Percentiles rank a stretch among this genome's conserved stretches.
Evolutionary conservation across 345 rosid genomes (phyloP).

Genomic region (Eucalyptus paniculata): DNA sequence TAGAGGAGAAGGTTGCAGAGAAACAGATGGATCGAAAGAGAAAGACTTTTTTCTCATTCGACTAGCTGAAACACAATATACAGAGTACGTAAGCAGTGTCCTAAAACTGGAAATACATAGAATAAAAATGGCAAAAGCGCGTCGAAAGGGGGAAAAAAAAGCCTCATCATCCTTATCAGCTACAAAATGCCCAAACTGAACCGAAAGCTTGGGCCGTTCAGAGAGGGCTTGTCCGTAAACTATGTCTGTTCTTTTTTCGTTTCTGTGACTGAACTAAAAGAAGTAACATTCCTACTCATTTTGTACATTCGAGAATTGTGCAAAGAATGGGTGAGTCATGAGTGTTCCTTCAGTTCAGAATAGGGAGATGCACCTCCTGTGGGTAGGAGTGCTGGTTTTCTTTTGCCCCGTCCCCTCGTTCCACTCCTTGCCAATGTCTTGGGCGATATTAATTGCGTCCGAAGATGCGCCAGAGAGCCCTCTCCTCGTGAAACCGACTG

Average conservation of each 20-base stretch:
- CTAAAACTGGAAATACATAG: background rate
- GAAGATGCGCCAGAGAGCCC: conserved; percentile 79
- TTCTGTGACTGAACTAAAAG: background rate
- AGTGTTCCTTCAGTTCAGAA: conserved; percentile 10
- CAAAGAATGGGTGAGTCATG: background rate
- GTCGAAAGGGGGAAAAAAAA: background rate
- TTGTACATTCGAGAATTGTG: background rate
- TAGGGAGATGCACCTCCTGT: conserved; percentile 79
- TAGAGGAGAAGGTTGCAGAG: background rate
- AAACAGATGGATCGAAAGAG: background rate
- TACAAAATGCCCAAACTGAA: background rate
- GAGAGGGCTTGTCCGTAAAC: background rate
- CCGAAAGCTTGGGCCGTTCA: background rate
- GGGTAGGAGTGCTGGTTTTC: conserved; percentile 47
- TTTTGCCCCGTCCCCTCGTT: conserved; percentile 68
- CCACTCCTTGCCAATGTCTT: conserved; percentile 59
- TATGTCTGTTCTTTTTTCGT: background rate
- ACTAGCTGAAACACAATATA: background rate
- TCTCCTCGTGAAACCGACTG: conserved; percentile 90
- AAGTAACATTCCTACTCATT: background rate
- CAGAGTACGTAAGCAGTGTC: background rate
- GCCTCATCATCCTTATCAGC: background rate
- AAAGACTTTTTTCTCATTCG: background rate
- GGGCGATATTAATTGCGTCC: conserved; percentile 60
- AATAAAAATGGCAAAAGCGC: background rate